Evolutionary conservation across 257 asterid genomes (phyloP), one percentile per base, ranked within the genome.

Genomic region (Orobanche coerulescens): DNA sequence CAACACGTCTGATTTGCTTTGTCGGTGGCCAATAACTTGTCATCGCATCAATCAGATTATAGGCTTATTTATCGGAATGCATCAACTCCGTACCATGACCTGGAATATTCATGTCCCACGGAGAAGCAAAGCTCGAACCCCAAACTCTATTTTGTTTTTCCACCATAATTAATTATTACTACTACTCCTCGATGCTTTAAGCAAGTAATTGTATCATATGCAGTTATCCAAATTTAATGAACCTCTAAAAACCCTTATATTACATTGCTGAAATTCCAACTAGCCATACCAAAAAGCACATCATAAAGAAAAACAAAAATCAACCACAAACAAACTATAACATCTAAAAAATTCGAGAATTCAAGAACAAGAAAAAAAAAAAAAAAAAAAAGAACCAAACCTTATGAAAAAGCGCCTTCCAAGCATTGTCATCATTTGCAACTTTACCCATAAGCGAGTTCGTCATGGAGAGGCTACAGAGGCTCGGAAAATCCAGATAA

Each of bases 331-430:
- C 23, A 44, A 44, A 42, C 10, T 6, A 2, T 6, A 40, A 40
- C 2, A 69, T 51, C 11, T 9, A 2, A 36, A 36, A 36, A 42
- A 16, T 12, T 10, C 46, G 5, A 5, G 7, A 31, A 49, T 8
- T 33, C 34, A 24, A 20, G 53, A 47, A n/a, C n/a, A n/a, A n/a
- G n/a, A n/a, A 1, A 43, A 5, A 11, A 16, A 4, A 14, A 1
- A 14, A 13, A 3, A 15, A 19, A 47, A 4, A 19, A 5, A 19
- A 47, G 2, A 44, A 48, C 40, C 19, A 55, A 19, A 88, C 96
- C 96, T 88, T 88, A 34, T 75, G 95, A 74, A 78, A 88, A 18
- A 88, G 82, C 6, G 90, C 85, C 73, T 85, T 88, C 96, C 96
- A 88, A 0, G 95, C 95, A 58, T 79, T 88, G 39, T 88, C 96